phyloP scores from a whole-genome alignment of 2,329 filamentous ascomycete genomes.

The Akanthomyces muscarius region DNA sequence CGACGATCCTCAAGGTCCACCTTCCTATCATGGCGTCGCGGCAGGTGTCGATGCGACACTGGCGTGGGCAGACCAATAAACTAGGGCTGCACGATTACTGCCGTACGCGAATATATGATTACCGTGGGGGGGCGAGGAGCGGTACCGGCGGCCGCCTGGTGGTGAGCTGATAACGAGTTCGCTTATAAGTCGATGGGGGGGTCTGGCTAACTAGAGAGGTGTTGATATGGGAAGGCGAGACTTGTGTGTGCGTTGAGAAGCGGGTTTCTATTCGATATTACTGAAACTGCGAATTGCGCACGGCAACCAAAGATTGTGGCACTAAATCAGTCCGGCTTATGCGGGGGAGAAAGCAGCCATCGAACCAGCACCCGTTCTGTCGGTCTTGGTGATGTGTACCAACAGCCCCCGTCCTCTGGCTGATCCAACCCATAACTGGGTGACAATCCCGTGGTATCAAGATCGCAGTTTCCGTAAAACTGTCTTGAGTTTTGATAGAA shows the following conservation, averaged over 20 bases:
- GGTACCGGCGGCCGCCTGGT: too few species aligned
- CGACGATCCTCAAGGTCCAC: not conserved
- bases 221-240: too few species aligned
- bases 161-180: too few species aligned
- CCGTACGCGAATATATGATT: not conserved
- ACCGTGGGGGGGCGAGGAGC: not conserved
- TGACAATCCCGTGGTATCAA: too few species aligned
- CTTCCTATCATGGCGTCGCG: slow-evolving; percentile 1
- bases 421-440: not conserved
- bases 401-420: not conserved
- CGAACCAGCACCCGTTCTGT: not conserved
- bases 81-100: not conserved
- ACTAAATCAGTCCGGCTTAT: too few species aligned
- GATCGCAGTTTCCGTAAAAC: not conserved
- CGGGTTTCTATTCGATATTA: too few species aligned
- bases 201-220: too few species aligned
- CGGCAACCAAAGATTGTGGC: too few species aligned
- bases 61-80: not conserved
- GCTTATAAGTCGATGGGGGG: too few species aligned
- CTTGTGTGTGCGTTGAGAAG: too few species aligned
- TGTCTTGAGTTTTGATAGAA: not conserved
- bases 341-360: too few species aligned
- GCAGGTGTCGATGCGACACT: not conserved
- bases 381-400: not conserved
- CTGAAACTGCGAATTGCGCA: too few species aligned